Evolutionary conservation across 768 basidiomycete species (phyloP), one percentile per base, ranked within the genome.

Genomic region (Dioszegia hungarica): DNA sequence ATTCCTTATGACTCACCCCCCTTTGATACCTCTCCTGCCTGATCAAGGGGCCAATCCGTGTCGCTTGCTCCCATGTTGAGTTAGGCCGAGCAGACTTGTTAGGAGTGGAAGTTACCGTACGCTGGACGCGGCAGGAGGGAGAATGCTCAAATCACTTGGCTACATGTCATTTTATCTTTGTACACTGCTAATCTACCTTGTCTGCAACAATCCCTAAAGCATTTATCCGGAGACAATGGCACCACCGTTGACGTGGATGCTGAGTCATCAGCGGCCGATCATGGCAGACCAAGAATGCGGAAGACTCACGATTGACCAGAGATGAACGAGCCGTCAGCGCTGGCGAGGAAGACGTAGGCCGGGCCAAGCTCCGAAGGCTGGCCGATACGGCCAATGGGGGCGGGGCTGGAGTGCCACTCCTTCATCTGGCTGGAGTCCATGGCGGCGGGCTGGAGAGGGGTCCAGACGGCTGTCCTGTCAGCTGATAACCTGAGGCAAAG

Each of bases 281-380:
- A 10, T 31, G 45, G 11, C 15, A 17, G 31, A 14, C 31, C 17
- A 51, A 10, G 20, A 22, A n/a, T n/a, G n/a, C n/a, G n/a, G 14
- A 8, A 27, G 28, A 48, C 49, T 51, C 25, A 51, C 49, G 49
- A 51, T 38, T 76, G 74, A 4, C 75, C 76, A 17, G 62, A 62
- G 62, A 77, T 72, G 59, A 76, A 77, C 33, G 64, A 67, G 1
- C 63, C 72, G 55, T 76, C 75, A 29, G 56, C 34, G 34, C 59
- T 64, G 1, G 82, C 82, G n/a, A 85, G 76, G 74, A 83, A 82
- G 27, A 84, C 81, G 60, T 81, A 84, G 2, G 79, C 75, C 0
- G 81, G 81, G 1, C 79, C 82, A 10, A 81, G 73, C 67, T 85
- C 82, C 19, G 79, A 79, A 11, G 82, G 82, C 64, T 82, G 81